Conservation (phyloP, 2,329 filamentous ascomycete genomes). For the Escovopsis sp. region DNA sequence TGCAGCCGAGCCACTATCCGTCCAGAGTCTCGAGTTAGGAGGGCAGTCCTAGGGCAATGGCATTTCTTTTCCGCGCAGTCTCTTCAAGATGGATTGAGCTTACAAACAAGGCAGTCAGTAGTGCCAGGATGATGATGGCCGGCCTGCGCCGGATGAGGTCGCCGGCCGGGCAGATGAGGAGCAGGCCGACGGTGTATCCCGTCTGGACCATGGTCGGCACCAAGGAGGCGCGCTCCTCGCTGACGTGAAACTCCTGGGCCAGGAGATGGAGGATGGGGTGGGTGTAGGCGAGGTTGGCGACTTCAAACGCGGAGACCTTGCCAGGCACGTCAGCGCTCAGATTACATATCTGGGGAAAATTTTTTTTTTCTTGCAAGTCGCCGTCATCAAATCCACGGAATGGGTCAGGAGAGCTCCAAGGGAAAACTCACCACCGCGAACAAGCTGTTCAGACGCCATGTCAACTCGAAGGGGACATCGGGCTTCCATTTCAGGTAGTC, state of each 20-base stretch:
- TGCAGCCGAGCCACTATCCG: constrained; percentile 6
- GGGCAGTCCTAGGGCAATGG: neutral
- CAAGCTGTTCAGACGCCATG: constrained; percentile 1
- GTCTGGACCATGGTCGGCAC: constrained; percentile 68
- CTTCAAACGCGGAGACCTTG: constrained; percentile 42
- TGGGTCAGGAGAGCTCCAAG: too few species aligned
- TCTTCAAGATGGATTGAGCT: constrained; percentile 12
- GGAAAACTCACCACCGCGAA: constrained; percentile 2
- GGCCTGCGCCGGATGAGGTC: constrained; percentile 54
- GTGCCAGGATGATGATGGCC: constrained; percentile 53
- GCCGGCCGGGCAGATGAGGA: constrained; percentile 63
- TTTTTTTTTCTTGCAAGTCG: too few species aligned
- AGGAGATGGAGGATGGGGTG: constrained; percentile 68
- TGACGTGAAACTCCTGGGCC: constrained; percentile 54
- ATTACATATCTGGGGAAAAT: too few species aligned
- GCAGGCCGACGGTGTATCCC: constrained; percentile 59
- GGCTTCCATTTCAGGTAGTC: constrained; percentile 4
- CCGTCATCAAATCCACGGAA: too few species aligned
- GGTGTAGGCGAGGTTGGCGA: constrained; percentile 71
- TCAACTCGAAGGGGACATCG: constrained; percentile 1
- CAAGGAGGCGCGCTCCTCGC: constrained; percentile 49
- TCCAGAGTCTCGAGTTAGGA: constrained; percentile 36
- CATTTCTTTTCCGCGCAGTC: neutral
- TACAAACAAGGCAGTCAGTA: constrained; percentile 54
- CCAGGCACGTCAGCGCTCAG: neutral